Conservation (phyloP, 2,329 filamentous ascomycete genomes). For the Fusarium sarcochroum region DNA sequence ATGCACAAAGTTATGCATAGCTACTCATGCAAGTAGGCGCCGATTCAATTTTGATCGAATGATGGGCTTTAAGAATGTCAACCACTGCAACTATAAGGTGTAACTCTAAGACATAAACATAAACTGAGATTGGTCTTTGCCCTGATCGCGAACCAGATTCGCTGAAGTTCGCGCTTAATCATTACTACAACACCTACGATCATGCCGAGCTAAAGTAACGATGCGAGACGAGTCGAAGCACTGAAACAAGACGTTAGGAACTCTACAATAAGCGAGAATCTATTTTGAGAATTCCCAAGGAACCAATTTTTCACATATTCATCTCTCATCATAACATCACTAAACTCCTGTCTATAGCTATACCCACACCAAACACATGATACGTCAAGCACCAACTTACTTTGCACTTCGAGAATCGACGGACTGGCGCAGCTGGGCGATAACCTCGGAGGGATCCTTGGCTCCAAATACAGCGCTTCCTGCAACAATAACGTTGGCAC, state of each 20-base stretch:
- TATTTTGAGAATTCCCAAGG: constrained; percentile 9
- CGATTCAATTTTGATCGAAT: constrained; percentile 4
- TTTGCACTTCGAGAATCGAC: constrained; percentile 73
- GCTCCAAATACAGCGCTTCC: constrained; percentile 97
- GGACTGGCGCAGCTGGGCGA: constrained; percentile 81
- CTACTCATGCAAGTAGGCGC: constrained; percentile 22
- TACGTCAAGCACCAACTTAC: constrained; percentile 53
- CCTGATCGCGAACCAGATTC: background rate
- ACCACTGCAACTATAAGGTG: background rate
- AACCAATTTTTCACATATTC: constrained; percentile 17
- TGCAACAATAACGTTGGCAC: constrained; percentile 97
- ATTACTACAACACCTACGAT: background rate
- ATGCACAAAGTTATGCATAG: constrained; percentile 17
- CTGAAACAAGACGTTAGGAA: constrained; percentile 22
- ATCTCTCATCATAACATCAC: constrained; percentile 38
- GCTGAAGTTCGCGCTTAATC: background rate
- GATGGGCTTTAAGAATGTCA: background rate
- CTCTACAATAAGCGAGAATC: constrained; percentile 3
- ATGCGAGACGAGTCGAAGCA: constrained; percentile 9
- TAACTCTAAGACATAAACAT: background rate
- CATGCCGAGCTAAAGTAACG: constrained; percentile 15
- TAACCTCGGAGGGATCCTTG: constrained; percentile 88
- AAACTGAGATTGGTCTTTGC: background rate
- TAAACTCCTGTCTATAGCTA: constrained; percentile 40
- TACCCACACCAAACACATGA: constrained; percentile 3